phyloP scores from a whole-genome alignment of 148 eudicot genomes.

The Rhododendron simsii region DNA sequence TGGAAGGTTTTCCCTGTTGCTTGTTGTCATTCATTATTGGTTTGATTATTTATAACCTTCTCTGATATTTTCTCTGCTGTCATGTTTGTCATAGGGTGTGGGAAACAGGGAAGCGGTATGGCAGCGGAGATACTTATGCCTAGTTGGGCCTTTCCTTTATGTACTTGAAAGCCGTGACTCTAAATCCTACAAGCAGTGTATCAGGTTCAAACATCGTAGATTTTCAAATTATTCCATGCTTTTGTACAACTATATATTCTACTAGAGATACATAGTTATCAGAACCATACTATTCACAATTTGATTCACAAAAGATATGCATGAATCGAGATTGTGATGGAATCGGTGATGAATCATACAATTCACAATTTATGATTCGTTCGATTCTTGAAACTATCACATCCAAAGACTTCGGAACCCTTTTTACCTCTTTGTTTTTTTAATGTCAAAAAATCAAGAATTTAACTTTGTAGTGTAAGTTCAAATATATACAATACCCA shows the following conservation, averaged over 20 bases:
- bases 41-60: background rate
- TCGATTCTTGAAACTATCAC: background rate
- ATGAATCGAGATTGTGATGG: background rate
- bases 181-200: conserved; percentile 72
- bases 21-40: conserved; percentile 2
- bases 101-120: conserved; percentile 94
- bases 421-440: background rate
- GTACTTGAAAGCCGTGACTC: conserved; percentile 72
- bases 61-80: conserved; percentile 3
- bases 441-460: background rate
- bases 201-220: conserved; percentile 44
- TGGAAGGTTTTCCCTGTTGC: conserved; percentile 62
- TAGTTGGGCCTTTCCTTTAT: conserved; percentile 87
- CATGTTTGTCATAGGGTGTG: conserved; percentile 55
- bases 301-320: background rate
- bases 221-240: background rate
- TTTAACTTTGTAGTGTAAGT: background rate
- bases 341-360: background rate
- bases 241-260: background rate
- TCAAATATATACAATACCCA: too few species aligned
- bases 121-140: conserved; percentile 83
- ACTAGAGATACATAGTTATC: background rate
- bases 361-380: background rate
- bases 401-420: background rate
- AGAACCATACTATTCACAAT: background rate